Evolutionary conservation across 2,329 filamentous ascomycete genomes (phyloP), one percentile per base, ranked within the genome.

Genomic region (Colletotrichum spaethianum): DNA sequence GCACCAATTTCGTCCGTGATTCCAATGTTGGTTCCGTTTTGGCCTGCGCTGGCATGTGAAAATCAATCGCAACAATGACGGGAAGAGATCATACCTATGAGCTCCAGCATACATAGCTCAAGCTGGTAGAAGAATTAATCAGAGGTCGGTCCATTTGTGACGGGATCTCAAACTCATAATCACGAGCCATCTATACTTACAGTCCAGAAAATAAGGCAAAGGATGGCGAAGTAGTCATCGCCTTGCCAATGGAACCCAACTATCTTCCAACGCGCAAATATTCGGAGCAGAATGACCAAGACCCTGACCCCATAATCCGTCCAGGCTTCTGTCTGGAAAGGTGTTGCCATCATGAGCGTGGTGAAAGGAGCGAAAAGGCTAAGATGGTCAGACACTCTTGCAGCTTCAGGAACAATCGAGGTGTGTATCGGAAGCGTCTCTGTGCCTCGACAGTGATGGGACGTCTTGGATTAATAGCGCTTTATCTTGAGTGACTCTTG

Each of bases 301-400:
- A 80, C 73, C 2, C 84, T 84, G 36, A 86, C 75, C 1, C 77
- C 80, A 59, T 84, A 86, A 66, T 86, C 84, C 20, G 78, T 77
- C 84, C 84, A 86, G 11, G 82, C 82, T 73, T 86, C 84, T 2
- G 75, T 79, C 69, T 83, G 81, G 67, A 85, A 85, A 3, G 83
- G 83, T 5, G 82, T 83, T n/a, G 79, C 78, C 14, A 74, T 50
- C 76, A 78, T 79, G 50, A 36, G 61, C 9, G 16, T 11, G 16
- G 26, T 36, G 46, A 18, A 18, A 23, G 6, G 20, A 36, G 20
- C 12, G 14, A 14, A 48, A 14, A 7, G 14, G 3, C 20, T 9
- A 20, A 28, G 12, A 20, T 16, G 20, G 31, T 26, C 40, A 38
- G 40, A 11, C 28, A n/a, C 46, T 23, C 12, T 23, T 20, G 31